Conservation (phyloP, 176 grass and related monocot genomes). For the Musa itinerans region DNA sequence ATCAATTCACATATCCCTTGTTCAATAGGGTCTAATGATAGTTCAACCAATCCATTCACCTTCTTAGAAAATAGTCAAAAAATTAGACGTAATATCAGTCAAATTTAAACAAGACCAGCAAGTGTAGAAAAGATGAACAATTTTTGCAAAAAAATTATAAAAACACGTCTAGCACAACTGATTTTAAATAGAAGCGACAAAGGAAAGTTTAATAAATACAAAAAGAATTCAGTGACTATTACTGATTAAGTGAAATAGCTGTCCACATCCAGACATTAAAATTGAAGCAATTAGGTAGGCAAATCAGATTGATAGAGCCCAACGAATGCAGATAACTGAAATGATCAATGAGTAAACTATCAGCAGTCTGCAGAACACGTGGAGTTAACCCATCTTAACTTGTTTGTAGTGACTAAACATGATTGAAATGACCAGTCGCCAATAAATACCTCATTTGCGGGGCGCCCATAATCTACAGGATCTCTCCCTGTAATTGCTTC, state of each 20-base stretch:
- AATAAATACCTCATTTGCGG: constrained; percentile 71
- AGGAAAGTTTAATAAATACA: too few species aligned
- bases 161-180: too few species aligned
- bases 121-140: too few species aligned
- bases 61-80: not conserved
- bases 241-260: too few species aligned
- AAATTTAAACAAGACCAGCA: too few species aligned
- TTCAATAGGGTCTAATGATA: not conserved
- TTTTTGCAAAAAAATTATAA: too few species aligned
- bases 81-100: too few species aligned
- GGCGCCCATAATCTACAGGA: constrained; percentile 78
- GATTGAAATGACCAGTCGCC: constrained; percentile 4
- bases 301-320: not conserved
- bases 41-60: not conserved
- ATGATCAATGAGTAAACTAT: not conserved
- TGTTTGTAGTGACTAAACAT: not conserved
- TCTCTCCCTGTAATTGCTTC: constrained; percentile 97
- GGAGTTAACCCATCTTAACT: not conserved
- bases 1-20: not conserved
- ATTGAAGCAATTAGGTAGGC: not conserved
- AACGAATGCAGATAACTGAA: not conserved
- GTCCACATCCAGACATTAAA: not conserved
- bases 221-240: too few species aligned
- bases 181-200: too few species aligned
- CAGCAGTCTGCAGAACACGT: not conserved